A percentile compares a stretch with the other conserved stretches of the same genome.
These are phyloP conservation scores for Dactylellina sp. DNA, from an alignment of 2,329 filamentous ascomycete species.

Conservation along the genomic window DNA sequence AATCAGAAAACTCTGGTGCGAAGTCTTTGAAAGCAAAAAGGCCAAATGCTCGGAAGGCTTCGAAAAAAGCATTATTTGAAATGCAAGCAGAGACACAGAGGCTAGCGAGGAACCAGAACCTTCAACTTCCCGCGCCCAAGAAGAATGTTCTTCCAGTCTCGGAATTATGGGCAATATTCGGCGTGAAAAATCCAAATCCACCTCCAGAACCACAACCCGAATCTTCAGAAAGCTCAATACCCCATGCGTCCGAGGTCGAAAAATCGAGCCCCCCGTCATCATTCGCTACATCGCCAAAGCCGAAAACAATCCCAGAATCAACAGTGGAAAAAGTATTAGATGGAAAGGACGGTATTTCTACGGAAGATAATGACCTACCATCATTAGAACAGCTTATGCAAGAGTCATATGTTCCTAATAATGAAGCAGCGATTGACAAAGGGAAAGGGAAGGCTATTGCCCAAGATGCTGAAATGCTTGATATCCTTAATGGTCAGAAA, in stretches of 20 bases:
- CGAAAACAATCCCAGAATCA: slow-evolving; percentile 1
- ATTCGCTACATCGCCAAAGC: slow-evolving; percentile 15
- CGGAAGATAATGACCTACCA: slow-evolving; percentile 17
- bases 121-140: slow-evolving; percentile 88
- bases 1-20: slow-evolving; percentile 67
- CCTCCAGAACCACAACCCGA: slow-evolving; percentile 12
- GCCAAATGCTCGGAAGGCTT: slow-evolving; percentile 82
- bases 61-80: slow-evolving; percentile 93
- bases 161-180: slow-evolving; percentile 31
- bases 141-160: slow-evolving; percentile 78
- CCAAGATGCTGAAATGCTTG: slow-evolving; percentile 39
- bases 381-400: slow-evolving; percentile 37
- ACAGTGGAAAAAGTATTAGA: not conserved
- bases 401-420: slow-evolving; percentile 34
- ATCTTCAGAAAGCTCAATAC: slow-evolving; percentile 23
- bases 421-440: slow-evolving; percentile 54
- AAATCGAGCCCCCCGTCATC: slow-evolving; percentile 43
- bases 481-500: slow-evolving; percentile 28
- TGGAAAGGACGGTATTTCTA: slow-evolving; percentile 1
- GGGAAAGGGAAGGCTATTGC: slow-evolving; percentile 51
- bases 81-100: slow-evolving; percentile 96
- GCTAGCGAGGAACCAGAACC: slow-evolving; percentile 87
- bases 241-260: slow-evolving; percentile 38
- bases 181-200: slow-evolving; percentile 24
- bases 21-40: slow-evolving; percentile 63